Evolutionary conservation across 1,284 basidiomycete genomes (phyloP).

Genomic region (Pisolithus thermaeus): DNA sequence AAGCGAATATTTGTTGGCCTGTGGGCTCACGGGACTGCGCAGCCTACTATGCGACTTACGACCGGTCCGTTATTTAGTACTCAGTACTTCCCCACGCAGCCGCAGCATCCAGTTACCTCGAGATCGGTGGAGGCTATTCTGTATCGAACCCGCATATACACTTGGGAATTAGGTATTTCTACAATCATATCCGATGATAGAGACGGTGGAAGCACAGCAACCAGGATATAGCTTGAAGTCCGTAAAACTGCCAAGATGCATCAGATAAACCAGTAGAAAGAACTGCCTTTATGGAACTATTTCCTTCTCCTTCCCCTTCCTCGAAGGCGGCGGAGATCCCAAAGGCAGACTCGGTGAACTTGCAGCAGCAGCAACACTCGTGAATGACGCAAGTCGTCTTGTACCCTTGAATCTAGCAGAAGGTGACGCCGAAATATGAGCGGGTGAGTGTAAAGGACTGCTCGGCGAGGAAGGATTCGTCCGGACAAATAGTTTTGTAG

Average conservation of each 20-base stretch:
- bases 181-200: not conserved
- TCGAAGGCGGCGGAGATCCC: constrained; percentile 29
- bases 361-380: constrained; percentile 35
- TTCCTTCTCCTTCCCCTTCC: constrained; percentile 47
- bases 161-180: not conserved
- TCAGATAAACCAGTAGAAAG: not conserved
- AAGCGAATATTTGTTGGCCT: no score
- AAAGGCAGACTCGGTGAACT: constrained; percentile 50
- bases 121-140: no score
- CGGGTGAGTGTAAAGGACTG: constrained; percentile 39
- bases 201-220: not conserved
- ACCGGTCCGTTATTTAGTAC: no score
- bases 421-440: constrained; percentile 19
- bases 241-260: not conserved
- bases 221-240: not conserved
- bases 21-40: no score
- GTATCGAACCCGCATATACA: no score
- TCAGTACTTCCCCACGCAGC: no score
- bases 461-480: constrained; percentile 43
- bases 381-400: constrained; percentile 46
- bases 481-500: constrained; percentile 26
- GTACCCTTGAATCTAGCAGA: constrained; percentile 32
- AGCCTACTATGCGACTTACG: no score
- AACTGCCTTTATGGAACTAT: not conserved
- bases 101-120: no score